Conservation (phyloP, 2,329 filamentous ascomycete genomes). For the Gaeumannomyces sp. region DNA sequence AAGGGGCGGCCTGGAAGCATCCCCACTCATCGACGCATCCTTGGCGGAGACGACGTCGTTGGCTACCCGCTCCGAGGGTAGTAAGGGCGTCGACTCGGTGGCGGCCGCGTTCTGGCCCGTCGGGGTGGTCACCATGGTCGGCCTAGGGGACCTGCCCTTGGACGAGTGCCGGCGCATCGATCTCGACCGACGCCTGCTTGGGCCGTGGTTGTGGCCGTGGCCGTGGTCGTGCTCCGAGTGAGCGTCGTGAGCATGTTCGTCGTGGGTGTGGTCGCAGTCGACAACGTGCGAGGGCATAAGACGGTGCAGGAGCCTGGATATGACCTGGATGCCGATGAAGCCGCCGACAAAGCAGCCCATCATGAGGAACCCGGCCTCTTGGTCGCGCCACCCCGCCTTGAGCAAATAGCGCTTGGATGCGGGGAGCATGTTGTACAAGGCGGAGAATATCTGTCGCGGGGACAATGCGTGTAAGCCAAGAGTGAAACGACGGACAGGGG, state of each 20-base stretch:
- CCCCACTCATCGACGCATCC: not conserved
- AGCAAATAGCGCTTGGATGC: constrained; percentile 74
- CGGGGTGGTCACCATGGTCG: constrained; percentile 8
- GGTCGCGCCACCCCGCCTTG: constrained; percentile 59
- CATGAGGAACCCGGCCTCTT: constrained; percentile 60
- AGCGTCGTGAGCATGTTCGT: constrained; percentile 37
- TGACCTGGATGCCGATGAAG: constrained; percentile 67
- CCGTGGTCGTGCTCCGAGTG: constrained; percentile 19
- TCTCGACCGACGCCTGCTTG: constrained; percentile 15
- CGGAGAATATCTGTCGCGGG: constrained; percentile 71
- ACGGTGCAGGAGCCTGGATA: constrained; percentile 67
- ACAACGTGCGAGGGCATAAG: constrained; percentile 74
- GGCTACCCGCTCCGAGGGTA: constrained; percentile 17
- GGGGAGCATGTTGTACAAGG: constrained; percentile 88
- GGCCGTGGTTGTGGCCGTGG: constrained; percentile 21
- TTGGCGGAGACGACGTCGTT: not conserved
- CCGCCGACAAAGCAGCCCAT: constrained; percentile 65
- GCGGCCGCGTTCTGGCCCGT: constrained; percentile 15
- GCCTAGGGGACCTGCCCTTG: constrained; percentile 1
- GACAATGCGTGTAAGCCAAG: not conserved
- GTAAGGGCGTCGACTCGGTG: constrained; percentile 12
- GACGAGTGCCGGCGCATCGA: constrained; percentile 3
- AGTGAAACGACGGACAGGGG: not conserved
- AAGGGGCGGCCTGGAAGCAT: constrained; percentile 14
- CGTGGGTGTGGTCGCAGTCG: constrained; percentile 71